Percentiles rank a stretch among this genome's conserved stretches.
These are phyloP conservation scores for Acacia melanoxylon DNA, from an alignment of 306 rosid genomes.

Conservation along the genomic window DNA sequence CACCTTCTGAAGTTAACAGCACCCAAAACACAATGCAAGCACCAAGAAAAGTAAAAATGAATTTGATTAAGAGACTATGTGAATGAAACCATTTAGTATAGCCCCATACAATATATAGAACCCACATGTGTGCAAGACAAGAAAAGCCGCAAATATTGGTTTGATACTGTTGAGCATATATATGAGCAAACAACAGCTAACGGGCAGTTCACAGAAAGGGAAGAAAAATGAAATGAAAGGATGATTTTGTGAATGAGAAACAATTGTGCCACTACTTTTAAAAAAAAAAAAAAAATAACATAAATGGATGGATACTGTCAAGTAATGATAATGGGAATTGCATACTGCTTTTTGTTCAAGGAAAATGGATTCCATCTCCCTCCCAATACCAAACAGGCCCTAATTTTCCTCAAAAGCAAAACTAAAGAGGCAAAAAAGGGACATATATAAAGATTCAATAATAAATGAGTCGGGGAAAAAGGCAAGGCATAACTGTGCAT, in stretches of 20 bases:
- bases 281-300: background rate
- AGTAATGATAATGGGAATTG: background rate
- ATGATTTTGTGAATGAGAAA: background rate
- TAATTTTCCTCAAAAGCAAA: background rate
- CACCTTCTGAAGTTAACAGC: conserved; percentile 58
- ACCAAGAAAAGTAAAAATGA: background rate
- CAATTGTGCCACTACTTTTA: background rate
- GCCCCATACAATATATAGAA: background rate
- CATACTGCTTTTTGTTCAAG: background rate
- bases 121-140: background rate
- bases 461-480: background rate
- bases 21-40: conserved; percentile 28
- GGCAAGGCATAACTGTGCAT: background rate
- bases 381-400: background rate
- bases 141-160: conserved; percentile 17
- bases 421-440: background rate
- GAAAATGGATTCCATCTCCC: background rate
- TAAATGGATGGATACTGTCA: background rate
- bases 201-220: background rate
- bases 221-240: background rate
- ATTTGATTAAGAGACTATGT: conserved; percentile 4
- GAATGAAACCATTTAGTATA: conserved; percentile 12
- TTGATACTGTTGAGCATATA: background rate
- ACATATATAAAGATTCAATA: background rate
- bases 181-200: background rate